Evolutionary conservation across 1,284 basidiomycete species (phyloP), one percentile per base, ranked within the genome.

Genomic region (Tylopilus sp.): DNA sequence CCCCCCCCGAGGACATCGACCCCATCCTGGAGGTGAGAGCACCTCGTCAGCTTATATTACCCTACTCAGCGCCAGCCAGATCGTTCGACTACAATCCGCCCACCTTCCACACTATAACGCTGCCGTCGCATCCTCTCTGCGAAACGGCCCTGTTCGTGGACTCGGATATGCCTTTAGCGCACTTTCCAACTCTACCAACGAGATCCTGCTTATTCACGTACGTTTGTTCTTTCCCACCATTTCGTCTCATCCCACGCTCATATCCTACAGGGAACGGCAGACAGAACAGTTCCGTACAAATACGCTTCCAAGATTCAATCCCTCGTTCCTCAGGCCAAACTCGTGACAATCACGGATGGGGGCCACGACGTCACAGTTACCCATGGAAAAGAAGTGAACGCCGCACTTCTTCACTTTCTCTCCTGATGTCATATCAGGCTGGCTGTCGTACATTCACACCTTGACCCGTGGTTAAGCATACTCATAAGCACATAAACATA

Each of bases 1-100:
- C 59, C 5, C 48, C 51, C 31, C 35, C 14, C 15, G 42, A 48
- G 10, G 4, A 37, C 8, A 50, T 63, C 38, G 55, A 76, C 55
- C 68, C 73, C 12, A 70, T 76, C 21, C 62, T 63, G 14, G 73
- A 77, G 59, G 75, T 72, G 42, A 41, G 60, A 30, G 36, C 7
- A 14, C 30, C 21, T 28, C 43, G 2, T 21, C 10, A 17, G 10
- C 1, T 18, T 14, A 5, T 30, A 3, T 15, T 26, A 20, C 17
- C 9, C 8, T 7, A 10, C 48, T 53, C 35, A 57, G 1, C 28
- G 11, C 9, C 17, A 7, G 7, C 21, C 37, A 75, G 77, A 78
- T 88, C 52, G 80, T 88, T 1, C 77, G 83, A 24, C 69, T 86
- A 11, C 87, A 90, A 68, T 83, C 82, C 0, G 84, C 84, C 2